Conservation (phyloP, 495 filamentous ascomycete genomes). For the Aspergillus mulundensis region DNA sequence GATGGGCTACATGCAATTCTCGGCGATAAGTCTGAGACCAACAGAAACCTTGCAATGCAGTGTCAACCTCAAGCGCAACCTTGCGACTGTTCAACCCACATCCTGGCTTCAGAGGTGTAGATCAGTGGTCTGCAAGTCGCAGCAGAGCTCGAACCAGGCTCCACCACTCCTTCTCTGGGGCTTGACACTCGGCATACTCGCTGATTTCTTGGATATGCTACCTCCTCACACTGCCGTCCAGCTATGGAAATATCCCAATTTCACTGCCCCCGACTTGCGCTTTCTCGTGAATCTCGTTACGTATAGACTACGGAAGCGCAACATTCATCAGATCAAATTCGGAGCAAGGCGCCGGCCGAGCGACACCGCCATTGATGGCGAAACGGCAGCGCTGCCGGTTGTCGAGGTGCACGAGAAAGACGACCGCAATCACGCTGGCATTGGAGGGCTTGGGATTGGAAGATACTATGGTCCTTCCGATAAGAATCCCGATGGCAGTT, state of each 20-base stretch:
- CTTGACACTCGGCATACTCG: conserved; percentile 65
- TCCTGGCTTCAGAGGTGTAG: conserved; percentile 27
- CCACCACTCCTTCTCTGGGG: conserved; percentile 70
- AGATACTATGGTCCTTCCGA: conserved; percentile 37
- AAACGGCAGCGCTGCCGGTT: conserved; percentile 39
- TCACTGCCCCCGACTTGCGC: conserved; percentile 61
- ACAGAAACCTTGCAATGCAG: conserved; percentile 57
- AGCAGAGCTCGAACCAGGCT: conserved; percentile 25
- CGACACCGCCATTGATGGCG: conserved; percentile 41
- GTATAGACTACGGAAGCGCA: conserved; percentile 55
- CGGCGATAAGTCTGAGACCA: conserved; percentile 61
- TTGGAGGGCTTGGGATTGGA: conserved; percentile 45
- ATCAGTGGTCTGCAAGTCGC: conserved; percentile 30
- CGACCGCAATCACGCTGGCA: conserved; percentile 41
- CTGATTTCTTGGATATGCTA: conserved; percentile 69
- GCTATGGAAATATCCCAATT: conserved; percentile 70
- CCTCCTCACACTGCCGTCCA: conserved; percentile 59
- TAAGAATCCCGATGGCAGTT: conserved; percentile 23
- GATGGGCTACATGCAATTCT: conserved; percentile 68
- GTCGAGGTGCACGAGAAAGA: conserved; percentile 20
- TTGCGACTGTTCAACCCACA: conserved; percentile 18
- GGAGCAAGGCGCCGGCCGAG: conserved; percentile 26
- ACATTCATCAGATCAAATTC: conserved; percentile 40
- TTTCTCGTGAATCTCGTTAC: conserved; percentile 59
- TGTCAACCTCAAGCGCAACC: conserved; percentile 43